Conservation (phyloP, 176 grass and related monocot species). For the Oryza glumipatula region DNA sequence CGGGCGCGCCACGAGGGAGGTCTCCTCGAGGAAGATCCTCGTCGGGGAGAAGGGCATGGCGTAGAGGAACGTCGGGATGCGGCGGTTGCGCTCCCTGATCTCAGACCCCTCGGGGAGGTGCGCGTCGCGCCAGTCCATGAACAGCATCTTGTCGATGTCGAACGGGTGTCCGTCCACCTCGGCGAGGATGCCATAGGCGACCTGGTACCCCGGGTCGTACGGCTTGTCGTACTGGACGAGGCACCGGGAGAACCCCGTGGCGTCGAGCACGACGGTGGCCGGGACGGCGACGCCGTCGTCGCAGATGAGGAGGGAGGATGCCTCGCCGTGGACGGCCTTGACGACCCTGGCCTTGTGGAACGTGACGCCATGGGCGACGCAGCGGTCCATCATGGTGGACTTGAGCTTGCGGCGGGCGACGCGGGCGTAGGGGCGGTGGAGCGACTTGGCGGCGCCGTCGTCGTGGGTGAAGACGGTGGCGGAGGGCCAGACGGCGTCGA, state of each 20-base stretch:
- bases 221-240: conserved; percentile 90
- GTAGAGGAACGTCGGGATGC: conserved; percentile 88
- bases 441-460: conserved; percentile 49
- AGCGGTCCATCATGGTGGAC: conserved; percentile 87
- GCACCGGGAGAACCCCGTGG: conserved; percentile 87
- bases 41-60: conserved; percentile 94
- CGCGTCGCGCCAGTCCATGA: conserved; percentile 99
- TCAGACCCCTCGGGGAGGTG: conserved; percentile 61
- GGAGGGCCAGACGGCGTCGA: conserved; percentile 74
- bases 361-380: conserved; percentile 61
- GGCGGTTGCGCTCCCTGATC: conserved; percentile 64
- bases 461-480: conserved; percentile 71
- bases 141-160: conserved; percentile 97
- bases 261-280: conserved; percentile 82
- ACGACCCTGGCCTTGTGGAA: conserved; percentile 88
- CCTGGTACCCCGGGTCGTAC: conserved; percentile 93
- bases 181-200: conserved; percentile 91
- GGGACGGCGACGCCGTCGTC: conserved; percentile 78
- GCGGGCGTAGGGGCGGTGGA: conserved; percentile 70
- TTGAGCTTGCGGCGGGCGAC: conserved; percentile 91
- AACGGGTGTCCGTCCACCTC: conserved; percentile 95
- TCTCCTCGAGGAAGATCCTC: conserved; percentile 95
- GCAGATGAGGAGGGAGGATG: conserved; percentile 73
- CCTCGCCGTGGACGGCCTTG: conserved; percentile 70
- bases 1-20: conserved; percentile 86